Evolutionary conservation across 495 filamentous ascomycete genomes (phyloP).

Genomic region (Hypoxylon lienhwacheense): DNA sequence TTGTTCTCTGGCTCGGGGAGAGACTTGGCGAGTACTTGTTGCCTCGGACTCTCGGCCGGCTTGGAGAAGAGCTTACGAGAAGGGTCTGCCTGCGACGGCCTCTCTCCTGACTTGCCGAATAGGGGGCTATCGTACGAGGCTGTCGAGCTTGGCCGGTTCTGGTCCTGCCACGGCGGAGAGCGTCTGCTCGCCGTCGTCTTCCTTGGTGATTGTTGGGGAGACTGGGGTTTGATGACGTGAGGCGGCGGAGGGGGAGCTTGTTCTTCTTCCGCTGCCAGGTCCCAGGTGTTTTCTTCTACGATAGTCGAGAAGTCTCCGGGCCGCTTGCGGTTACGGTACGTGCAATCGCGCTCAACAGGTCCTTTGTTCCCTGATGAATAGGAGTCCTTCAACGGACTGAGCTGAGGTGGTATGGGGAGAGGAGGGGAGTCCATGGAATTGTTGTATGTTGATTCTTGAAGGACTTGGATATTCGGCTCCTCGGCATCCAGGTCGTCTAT

Average conservation of each 20-base stretch:
- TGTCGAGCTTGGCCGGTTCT: slow-evolving; percentile 26
- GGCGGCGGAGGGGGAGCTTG: slow-evolving; percentile 38
- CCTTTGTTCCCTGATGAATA: slow-evolving; percentile 50
- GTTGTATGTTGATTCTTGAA: slow-evolving; percentile 47
- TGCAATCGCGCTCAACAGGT: neutral
- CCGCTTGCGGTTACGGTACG: slow-evolving; percentile 36
- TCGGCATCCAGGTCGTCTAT: slow-evolving; percentile 53
- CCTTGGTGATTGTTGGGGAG: slow-evolving; percentile 24
- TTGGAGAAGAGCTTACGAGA: slow-evolving; percentile 38
- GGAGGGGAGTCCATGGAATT: slow-evolving; percentile 37
- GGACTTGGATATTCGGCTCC: slow-evolving; percentile 52
- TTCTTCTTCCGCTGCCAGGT: slow-evolving; percentile 36
- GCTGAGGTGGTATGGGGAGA: slow-evolving; percentile 45
- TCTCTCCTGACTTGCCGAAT: slow-evolving; percentile 37
- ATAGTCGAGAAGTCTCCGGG: slow-evolving; percentile 46
- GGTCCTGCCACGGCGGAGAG: slow-evolving; percentile 25
- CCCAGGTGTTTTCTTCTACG: slow-evolving; percentile 49
- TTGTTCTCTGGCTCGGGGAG: slow-evolving; percentile 19
- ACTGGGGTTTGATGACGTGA: slow-evolving; percentile 28
- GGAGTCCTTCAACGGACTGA: slow-evolving; percentile 52
- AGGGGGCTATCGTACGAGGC: slow-evolving; percentile 40
- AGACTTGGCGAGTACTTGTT: slow-evolving; percentile 15
- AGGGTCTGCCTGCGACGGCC: slow-evolving; percentile 28
- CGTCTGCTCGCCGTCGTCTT: slow-evolving; percentile 2
- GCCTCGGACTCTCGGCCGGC: slow-evolving; percentile 8